phyloP scores from a whole-genome alignment of 768 basidiomycete genomes.

The Tulasnella sp. region DNA sequence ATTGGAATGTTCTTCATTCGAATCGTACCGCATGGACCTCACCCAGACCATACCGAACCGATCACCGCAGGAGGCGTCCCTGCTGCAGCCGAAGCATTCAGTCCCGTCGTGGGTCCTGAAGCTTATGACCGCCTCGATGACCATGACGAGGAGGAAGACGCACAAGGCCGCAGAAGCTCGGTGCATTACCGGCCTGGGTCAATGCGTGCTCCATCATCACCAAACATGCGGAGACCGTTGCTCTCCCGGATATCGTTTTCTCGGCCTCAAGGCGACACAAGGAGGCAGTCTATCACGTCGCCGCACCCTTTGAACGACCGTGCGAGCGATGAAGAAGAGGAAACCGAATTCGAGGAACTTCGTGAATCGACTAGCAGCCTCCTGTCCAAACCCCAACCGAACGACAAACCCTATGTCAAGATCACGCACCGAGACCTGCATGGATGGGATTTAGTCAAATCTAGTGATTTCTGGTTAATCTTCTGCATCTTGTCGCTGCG shows the following conservation, averaged over 20 bases:
- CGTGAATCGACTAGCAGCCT: not conserved
- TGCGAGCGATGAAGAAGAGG: not conserved
- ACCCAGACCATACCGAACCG: not conserved
- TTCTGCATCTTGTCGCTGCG: constrained; percentile 48
- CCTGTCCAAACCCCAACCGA: not conserved
- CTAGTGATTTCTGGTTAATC: constrained; percentile 57
- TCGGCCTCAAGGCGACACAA: not conserved
- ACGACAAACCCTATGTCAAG: not conserved
- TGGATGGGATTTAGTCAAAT: constrained; percentile 45
- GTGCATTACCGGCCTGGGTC: not conserved
- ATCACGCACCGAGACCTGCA: constrained; percentile 39
- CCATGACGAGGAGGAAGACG: constrained; percentile 15
- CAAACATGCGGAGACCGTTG: not conserved
- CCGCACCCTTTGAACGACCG: not conserved
- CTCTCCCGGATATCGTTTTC: not conserved
- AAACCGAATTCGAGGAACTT: not conserved
- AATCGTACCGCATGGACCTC: constrained; percentile 45
- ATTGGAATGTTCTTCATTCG: constrained; percentile 66
- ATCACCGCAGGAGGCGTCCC: not conserved
- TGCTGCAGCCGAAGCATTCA: constrained; percentile 27
- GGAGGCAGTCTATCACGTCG: not conserved
- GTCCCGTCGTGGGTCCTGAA: constrained; percentile 7
- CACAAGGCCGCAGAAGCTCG: not conserved
- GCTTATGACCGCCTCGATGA: constrained; percentile 14
- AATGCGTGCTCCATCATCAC: not conserved